Conservation (phyloP, 306 rosid genomes). For the Acacia crassicarpa region DNA sequence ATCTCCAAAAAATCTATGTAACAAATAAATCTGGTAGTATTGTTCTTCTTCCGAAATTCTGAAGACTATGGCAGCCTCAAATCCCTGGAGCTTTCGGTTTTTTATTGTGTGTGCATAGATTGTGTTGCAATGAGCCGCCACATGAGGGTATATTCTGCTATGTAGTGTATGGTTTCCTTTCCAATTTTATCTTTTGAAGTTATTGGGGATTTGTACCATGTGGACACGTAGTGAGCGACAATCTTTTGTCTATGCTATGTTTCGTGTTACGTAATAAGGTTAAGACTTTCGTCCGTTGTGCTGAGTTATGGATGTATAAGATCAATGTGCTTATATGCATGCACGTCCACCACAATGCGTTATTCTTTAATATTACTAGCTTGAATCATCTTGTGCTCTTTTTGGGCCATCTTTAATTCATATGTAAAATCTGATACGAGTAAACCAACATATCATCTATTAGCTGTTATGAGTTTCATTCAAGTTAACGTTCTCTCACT, state of each 20-base stretch:
- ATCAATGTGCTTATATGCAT: neutral
- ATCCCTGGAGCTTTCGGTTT: neutral
- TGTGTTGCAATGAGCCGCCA: neutral
- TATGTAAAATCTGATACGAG: too few species aligned
- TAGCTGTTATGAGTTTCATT: too few species aligned
- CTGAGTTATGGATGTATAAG: neutral
- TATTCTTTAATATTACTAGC: neutral
- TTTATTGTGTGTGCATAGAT: neutral
- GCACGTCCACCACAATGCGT: neutral
- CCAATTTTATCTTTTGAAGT: neutral
- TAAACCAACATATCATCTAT: too few species aligned
- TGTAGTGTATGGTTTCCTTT: neutral
- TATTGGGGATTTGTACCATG: slow-evolving; percentile 11
- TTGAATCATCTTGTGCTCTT: neutral
- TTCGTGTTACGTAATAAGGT: neutral
- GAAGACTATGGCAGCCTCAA: neutral
- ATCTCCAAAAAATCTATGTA: neutral
- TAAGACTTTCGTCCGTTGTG: neutral
- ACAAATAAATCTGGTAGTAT: slow-evolving; percentile 19
- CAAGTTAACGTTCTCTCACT: too few species aligned
- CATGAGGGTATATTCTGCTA: neutral
- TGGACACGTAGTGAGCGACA: neutral
- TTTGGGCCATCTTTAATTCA: neutral
- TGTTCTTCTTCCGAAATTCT: neutral
- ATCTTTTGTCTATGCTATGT: neutral